Conservation (phyloP, 495 filamentous ascomycete genomes). For the Hypoxylon lienhwacheense region DNA sequence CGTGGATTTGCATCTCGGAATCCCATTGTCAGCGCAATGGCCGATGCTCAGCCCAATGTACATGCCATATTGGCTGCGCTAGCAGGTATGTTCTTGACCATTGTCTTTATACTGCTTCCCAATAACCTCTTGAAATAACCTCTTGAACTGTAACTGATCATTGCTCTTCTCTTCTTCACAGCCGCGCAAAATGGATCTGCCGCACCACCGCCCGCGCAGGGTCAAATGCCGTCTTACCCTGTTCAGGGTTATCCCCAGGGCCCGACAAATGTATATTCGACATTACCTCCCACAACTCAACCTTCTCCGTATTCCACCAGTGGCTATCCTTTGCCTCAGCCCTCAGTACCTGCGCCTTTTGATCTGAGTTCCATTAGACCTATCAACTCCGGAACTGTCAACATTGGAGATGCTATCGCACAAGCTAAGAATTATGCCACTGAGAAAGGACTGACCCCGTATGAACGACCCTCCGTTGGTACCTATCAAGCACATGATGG, state of each 20-base stretch:
- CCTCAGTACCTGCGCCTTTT: slow-evolving; percentile 66
- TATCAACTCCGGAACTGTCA: slow-evolving; percentile 70
- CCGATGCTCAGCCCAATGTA: slow-evolving; percentile 17
- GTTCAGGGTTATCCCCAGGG: slow-evolving; percentile 48
- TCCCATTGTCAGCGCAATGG: slow-evolving; percentile 22
- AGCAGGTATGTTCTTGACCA: slow-evolving; percentile 13
- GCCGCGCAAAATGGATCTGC: slow-evolving; percentile 12
- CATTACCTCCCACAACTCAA: slow-evolving; percentile 41
- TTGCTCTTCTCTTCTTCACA: slow-evolving; percentile 4
- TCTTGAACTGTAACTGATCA: slow-evolving; percentile 15
- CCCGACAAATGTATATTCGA: slow-evolving; percentile 31
- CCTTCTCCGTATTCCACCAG: slow-evolving; percentile 45
- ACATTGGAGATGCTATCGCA: slow-evolving; percentile 70
- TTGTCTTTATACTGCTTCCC: neutral
- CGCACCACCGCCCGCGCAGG: slow-evolving; percentile 43
- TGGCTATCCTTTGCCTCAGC: slow-evolving; percentile 63
- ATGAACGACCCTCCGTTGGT: slow-evolving; percentile 48
- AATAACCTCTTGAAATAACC: neutral
- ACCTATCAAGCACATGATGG: slow-evolving; percentile 46
- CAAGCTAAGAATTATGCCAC: slow-evolving; percentile 71
- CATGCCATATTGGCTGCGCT: slow-evolving; percentile 18
- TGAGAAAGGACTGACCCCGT: slow-evolving; percentile 64
- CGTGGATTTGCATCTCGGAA: neutral
- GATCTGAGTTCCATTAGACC: slow-evolving; percentile 77
- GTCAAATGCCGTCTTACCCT: slow-evolving; percentile 42